Percentiles rank a stretch among this genome's conserved stretches.
These are phyloP conservation scores for Aegle marmelos DNA, from an alignment of 345 rosid species.

Conservation along the genomic window DNA sequence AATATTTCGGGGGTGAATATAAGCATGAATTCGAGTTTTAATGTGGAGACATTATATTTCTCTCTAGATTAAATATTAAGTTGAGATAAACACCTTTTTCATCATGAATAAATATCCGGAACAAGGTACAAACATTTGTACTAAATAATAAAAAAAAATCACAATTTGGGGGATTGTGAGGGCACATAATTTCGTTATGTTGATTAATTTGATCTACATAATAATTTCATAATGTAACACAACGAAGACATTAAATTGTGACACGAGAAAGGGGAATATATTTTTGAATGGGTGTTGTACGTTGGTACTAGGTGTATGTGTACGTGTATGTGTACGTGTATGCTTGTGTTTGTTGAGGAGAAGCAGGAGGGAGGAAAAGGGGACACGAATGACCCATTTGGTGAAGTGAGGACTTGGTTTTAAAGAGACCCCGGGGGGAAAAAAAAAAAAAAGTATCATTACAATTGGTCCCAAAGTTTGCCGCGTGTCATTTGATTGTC, in stretches of 20 bases:
- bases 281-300: background rate
- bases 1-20: too few relatives aligned
- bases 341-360: slow-evolving; percentile 21
- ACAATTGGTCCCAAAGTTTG: slow-evolving; percentile 21
- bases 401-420: background rate
- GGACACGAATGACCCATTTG: slow-evolving; percentile 13
- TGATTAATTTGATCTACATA: background rate
- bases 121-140: too few relatives aligned
- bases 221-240: background rate
- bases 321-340: too few relatives aligned
- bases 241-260: background rate
- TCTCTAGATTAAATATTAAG: too few relatives aligned
- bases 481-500: slow-evolving; percentile 25
- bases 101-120: too few relatives aligned
- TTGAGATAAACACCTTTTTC: too few relatives aligned
- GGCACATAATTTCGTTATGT: too few relatives aligned
- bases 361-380: slow-evolving; percentile 21
- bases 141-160: too few relatives aligned
- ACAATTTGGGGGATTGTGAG: too few relatives aligned
- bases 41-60: too few relatives aligned
- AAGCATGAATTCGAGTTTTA: too few relatives aligned
- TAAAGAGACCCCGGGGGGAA: background rate
- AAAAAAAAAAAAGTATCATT: slow-evolving; percentile 19
- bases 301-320: background rate
- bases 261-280: background rate